These are phyloP conservation scores for Tylopilus plumbeoviolaceoides DNA, from an alignment of 768 basidiomycete species.

Conservation along the genomic window DNA sequence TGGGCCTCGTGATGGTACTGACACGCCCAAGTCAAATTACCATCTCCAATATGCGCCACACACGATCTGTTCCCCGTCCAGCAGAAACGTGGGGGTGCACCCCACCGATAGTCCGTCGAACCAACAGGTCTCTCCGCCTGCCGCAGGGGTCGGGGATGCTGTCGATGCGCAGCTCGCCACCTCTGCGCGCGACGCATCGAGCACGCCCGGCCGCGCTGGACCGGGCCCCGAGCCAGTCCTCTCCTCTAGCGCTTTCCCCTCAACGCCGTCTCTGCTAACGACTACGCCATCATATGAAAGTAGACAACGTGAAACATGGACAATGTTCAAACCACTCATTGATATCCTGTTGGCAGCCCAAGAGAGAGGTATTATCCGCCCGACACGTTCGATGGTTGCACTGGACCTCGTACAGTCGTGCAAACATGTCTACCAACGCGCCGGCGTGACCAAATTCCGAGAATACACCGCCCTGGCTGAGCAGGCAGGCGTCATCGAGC, in stretches of 20 bases:
- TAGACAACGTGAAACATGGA: slow-evolving; percentile 13
- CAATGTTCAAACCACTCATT: slow-evolving; percentile 31
- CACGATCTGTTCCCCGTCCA: slow-evolving; percentile 4
- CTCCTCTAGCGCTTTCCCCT: slow-evolving; percentile 3
- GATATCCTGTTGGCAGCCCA: slow-evolving; percentile 19
- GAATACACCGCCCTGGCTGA: slow-evolving; percentile 28
- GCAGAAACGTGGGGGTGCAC: slow-evolving; percentile 7
- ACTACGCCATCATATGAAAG: background rate
- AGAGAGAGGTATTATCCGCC: slow-evolving; percentile 28
- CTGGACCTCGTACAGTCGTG: slow-evolving; percentile 29
- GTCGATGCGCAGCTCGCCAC: slow-evolving; percentile 4
- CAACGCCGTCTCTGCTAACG: slow-evolving; percentile 5
- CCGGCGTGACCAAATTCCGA: slow-evolving; percentile 25
- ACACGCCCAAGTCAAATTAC: slow-evolving; percentile 3
- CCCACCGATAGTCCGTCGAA: slow-evolving; percentile 1
- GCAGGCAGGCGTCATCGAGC: slow-evolving; percentile 23
- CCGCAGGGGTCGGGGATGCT: background rate
- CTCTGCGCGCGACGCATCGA: slow-evolving; percentile 1
- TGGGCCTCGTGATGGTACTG: background rate
- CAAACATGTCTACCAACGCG: slow-evolving; percentile 22
- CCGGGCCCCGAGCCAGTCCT: background rate
- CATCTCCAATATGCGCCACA: slow-evolving; percentile 1
- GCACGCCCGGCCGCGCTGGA: background rate
- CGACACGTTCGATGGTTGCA: slow-evolving; percentile 40
- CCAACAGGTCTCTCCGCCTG: background rate